Evolutionary conservation across 2,329 filamentous ascomycete genomes (phyloP).

Genomic region (Fusarium ramigenum): DNA sequence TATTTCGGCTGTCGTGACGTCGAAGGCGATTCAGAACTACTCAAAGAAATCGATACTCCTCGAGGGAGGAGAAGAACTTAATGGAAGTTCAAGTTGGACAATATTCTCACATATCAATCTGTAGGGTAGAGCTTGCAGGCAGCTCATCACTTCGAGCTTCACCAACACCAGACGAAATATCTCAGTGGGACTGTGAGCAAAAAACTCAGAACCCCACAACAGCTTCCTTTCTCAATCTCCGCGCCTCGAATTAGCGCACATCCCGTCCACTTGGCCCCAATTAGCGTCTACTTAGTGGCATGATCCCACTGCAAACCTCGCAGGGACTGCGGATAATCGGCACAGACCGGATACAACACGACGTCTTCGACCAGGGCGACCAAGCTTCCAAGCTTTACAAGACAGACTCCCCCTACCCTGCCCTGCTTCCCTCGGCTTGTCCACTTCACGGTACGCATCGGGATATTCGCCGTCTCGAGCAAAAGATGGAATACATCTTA

Average conservation of each 20-base stretch:
- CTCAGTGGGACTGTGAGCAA: neutral
- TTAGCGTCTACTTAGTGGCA: conserved; percentile 6
- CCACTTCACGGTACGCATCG: conserved; percentile 12
- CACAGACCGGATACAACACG: conserved; percentile 6
- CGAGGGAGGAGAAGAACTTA: no score
- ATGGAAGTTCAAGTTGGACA: fast-evolving
- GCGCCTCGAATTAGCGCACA: conserved; percentile 2
- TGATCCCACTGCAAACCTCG: neutral
- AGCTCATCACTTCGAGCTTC: neutral
- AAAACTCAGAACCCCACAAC: conserved; percentile 1
- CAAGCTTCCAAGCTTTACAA: conserved; percentile 16
- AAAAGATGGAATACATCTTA: conserved; percentile 8
- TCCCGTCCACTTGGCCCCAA: neutral
- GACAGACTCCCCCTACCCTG: conserved; percentile 21
- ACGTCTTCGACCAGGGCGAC: no score
- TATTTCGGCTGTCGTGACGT: neutral
- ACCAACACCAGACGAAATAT: neutral
- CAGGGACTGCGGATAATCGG: conserved; percentile 27
- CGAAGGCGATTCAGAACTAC: neutral
- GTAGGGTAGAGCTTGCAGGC: neutral
- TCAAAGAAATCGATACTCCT: no score
- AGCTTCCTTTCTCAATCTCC: conserved; percentile 1
- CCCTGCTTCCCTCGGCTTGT: neutral
- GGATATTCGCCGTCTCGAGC: neutral
- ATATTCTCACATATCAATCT: neutral